Evolutionary conservation across 306 rosid species (phyloP).

Genomic region (Cucurbita pepo): DNA sequence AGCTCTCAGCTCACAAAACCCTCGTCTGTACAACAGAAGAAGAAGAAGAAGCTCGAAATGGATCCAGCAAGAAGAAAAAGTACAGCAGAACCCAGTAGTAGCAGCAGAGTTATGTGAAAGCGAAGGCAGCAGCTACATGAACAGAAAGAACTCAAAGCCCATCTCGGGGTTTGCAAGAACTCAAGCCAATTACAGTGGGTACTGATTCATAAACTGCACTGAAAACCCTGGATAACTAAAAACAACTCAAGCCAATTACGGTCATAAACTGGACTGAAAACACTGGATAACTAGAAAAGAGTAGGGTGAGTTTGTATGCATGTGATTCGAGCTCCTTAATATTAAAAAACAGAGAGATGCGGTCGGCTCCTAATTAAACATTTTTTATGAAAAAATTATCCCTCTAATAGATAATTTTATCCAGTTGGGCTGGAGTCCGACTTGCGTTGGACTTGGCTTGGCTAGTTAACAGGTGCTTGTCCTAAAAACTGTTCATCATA

Average conservation of each 20-base stretch:
- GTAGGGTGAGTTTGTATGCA: background rate
- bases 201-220: background rate
- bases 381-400: too few species aligned
- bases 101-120: background rate
- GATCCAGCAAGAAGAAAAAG: conserved; percentile 3
- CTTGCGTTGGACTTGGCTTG: too few species aligned
- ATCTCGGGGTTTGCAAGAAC: background rate
- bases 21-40: background rate
- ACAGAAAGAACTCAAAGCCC: background rate
- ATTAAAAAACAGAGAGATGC: background rate
- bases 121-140: background rate
- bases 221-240: background rate
- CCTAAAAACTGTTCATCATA: too few species aligned
- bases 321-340: background rate
- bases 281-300: background rate
- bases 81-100: background rate
- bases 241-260: background rate
- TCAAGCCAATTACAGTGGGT: background rate
- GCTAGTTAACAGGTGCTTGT: too few species aligned
- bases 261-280: background rate
- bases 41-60: background rate
- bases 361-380: too few species aligned
- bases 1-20: background rate
- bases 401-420: too few species aligned
- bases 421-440: too few species aligned